Evolutionary conservation across 495 filamentous ascomycete genomes (phyloP).

Genomic region (Aspergillus affinis): DNA sequence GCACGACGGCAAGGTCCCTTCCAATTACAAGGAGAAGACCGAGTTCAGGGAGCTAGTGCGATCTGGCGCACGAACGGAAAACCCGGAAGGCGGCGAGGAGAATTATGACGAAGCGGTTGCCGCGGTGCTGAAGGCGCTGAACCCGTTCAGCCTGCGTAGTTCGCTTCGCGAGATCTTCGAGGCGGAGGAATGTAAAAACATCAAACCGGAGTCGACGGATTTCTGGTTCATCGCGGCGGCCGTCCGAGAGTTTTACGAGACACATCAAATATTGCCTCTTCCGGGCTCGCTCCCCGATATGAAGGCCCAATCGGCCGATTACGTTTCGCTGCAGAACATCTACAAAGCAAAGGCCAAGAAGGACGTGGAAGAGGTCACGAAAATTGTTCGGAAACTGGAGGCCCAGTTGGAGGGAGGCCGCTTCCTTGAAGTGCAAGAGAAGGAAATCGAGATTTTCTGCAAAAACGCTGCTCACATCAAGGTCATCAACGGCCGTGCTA

Average conservation of each 20-base stretch:
- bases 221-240: conserved; percentile 95
- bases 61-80: conserved; percentile 65
- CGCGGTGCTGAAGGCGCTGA: conserved; percentile 82
- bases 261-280: conserved; percentile 72
- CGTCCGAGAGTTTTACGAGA: conserved; percentile 69
- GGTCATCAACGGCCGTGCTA: conserved; percentile 65
- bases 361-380: conserved; percentile 75
- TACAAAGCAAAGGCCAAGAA: conserved; percentile 87
- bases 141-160: conserved; percentile 62
- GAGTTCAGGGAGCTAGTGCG: conserved; percentile 72
- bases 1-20: conserved; percentile 68
- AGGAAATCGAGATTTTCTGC: conserved; percentile 90
- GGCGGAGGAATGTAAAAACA: conserved; percentile 55
- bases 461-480: conserved; percentile 94
- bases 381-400: conserved; percentile 63
- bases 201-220: conserved; percentile 42
- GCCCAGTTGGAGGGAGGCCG: conserved; percentile 42
- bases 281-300: conserved; percentile 93
- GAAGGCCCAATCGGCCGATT: conserved; percentile 93
- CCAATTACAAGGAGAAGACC: conserved; percentile 80
- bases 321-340: conserved; percentile 87
- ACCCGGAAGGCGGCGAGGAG: conserved; percentile 87
- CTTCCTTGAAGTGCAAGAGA: conserved; percentile 56
- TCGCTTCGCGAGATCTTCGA: conserved; percentile 76
- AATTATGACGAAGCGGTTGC: conserved; percentile 93